phyloP scores from a whole-genome alignment of 108 stramenopile species.

The Parmales sp. region DNA sequence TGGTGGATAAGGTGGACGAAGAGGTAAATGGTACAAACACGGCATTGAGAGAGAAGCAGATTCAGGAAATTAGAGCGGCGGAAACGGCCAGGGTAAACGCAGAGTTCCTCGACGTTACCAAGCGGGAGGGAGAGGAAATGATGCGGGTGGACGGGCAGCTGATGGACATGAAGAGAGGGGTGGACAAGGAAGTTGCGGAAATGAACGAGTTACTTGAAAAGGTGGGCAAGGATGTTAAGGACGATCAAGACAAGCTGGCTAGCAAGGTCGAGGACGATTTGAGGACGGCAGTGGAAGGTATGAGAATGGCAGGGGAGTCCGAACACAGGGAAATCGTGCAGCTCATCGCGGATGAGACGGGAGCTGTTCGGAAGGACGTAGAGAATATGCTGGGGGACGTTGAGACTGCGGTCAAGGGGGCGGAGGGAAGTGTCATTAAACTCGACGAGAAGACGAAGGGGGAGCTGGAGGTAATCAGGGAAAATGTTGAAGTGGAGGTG shows the following conservation, averaged over 20 bases:
- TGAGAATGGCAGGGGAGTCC: background rate
- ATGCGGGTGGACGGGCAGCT: too few relatives aligned
- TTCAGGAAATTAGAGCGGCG: too few relatives aligned
- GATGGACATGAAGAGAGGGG: too few relatives aligned
- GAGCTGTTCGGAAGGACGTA: background rate
- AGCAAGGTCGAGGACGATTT: conserved; percentile 2
- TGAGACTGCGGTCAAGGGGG: conserved; percentile 5
- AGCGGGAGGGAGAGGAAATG: too few relatives aligned
- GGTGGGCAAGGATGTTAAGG: too few relatives aligned
- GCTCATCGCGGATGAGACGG: background rate
- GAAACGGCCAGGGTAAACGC: too few relatives aligned
- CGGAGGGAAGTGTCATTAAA: conserved; percentile 3
- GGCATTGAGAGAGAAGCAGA: too few relatives aligned
- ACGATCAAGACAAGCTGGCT: too few relatives aligned
- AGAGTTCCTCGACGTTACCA: too few relatives aligned
- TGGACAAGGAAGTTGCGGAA: too few relatives aligned
- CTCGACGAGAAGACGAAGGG: conserved; percentile 7
- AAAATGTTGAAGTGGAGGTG: background rate
- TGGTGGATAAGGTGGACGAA: background rate
- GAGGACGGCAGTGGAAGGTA: background rate
- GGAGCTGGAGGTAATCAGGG: background rate
- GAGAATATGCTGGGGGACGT: conserved; percentile 3
- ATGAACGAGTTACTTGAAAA: too few relatives aligned
- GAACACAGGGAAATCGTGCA: conserved; percentile 11
- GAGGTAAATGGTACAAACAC: too few relatives aligned